Evolutionary conservation across 1,284 basidiomycete species (phyloP), one percentile per base, ranked within the genome.

Genomic region (Leccinum fallax): DNA sequence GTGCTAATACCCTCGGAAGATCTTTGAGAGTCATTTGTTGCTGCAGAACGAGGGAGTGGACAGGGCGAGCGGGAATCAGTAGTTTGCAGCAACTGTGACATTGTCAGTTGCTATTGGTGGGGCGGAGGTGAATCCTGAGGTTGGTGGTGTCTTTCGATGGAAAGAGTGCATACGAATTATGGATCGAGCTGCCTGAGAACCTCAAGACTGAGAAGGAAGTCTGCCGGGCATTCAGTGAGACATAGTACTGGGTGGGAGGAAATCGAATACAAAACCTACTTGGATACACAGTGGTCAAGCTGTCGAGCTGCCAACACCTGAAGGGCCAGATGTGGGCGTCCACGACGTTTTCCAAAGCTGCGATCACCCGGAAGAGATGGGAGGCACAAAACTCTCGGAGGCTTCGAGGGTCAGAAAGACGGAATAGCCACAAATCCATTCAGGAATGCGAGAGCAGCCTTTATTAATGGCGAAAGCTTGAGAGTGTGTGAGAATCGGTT

Each of bases 401-500:
- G 32, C 32, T 32, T 32, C 32, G 38, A 48, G 10, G 26, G 48
- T 38, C 32, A 54, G 55, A 13, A 24, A 36, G 55, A 38, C 62
- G 46, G n/a, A 40, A 38, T 46, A 51, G 28, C 34, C 63, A 59
- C 32, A 54, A 51, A 24, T 51, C 19, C 46, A 55, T 55, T 30
- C 40, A 46, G 53, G 9, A 48, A 8, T 19, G 51, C 55, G 36
- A 52, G 51, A 0, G 38, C 30, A 6, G 43, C 54, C 36, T 49
- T 68, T 67, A 63, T 57, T 51, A 63, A 46, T 60, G 52, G 36
- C 34, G 36, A 64, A 53, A 43, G 19, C 32, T 43, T 36, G 49
- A n/a, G 51, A 40, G 10, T 21, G 26, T 62, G 46, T 62, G 46
- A 34, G 36, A 59, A 56, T 59, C 32, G 8, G 34, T 36, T 58